Base-by-base conservation (phyloP, 2,329 filamentous ascomycete genomes). In the Microthyrium microscopicum region DNA sequence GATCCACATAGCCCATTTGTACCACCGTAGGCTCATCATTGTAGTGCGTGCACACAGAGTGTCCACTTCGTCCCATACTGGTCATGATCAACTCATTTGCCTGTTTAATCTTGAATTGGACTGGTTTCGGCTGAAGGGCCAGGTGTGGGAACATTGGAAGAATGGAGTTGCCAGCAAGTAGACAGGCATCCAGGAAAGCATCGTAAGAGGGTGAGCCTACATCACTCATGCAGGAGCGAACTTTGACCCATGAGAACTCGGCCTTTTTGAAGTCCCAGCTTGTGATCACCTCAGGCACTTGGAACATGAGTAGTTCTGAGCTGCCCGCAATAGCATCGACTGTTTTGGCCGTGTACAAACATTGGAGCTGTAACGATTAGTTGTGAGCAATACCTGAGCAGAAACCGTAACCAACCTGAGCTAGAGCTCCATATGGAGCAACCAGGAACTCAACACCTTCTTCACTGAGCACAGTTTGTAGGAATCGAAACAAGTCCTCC, bases 341-440 rank as follows among this genome's bases (percentile, higher is more conserved):
- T 20, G 73, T 72, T 46, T 79, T 73, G 31, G 71, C 70, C 8
- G 70, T 69, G 39, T 79, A 66, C 37, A 92, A 72, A 49, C 87
- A 83, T 29, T 81, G 78, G 41, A 93, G 70, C 75, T 84, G 29
- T 26, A 18, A 2, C 8, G 18, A 35, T 56, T 29, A 56, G 50
- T 38, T 26, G 19, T 41, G 37, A 47, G 19, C 16, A 25, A 12
- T 7, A 6, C 13, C 2, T 8, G 4, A 5, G 7, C 15, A 9
- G 5, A 15, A 8, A n/a, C 18, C 4, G 26, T 27, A 18, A 52
- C 62, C 50, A 56, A 87, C 81, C 71, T 92, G 83, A 38, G 82
- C 81, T 46, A 78, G 77, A 24, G 85, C 83, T 53, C 78, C 84
- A 60, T 83, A 92, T 1, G 87, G 87, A 9, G 87, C 77, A 28